These are phyloP conservation scores for Xerocomellus amylosporus DNA, from an alignment of 768 basidiomycete species.

Conservation along the genomic window DNA sequence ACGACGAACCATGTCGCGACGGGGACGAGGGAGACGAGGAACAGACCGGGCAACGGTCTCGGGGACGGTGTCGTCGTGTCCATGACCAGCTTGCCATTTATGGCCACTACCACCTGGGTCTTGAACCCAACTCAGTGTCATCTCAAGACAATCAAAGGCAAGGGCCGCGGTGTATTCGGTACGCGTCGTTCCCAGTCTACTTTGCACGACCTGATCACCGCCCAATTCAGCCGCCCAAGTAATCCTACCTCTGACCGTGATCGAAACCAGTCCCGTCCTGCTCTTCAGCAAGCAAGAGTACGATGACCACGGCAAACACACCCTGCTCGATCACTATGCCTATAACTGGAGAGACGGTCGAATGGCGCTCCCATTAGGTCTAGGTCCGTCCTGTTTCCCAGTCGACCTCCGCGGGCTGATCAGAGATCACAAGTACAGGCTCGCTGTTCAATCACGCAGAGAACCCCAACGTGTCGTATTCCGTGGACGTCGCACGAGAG, in stretches of 20 bases:
- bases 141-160: slow-evolving; percentile 43
- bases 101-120: slow-evolving; percentile 12
- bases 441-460: slow-evolving; percentile 81
- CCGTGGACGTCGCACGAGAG: slow-evolving; percentile 48
- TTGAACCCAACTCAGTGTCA: slow-evolving; percentile 50
- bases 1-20: slow-evolving; percentile 71
- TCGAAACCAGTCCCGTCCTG: slow-evolving; percentile 87
- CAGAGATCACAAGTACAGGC: slow-evolving; percentile 39
- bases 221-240: slow-evolving; percentile 16
- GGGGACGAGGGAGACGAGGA: slow-evolving; percentile 62
- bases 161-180: slow-evolving; percentile 70
- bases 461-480: slow-evolving; percentile 67
- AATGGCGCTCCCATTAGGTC: slow-evolving; percentile 76
- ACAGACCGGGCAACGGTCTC: slow-evolving; percentile 48
- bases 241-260: slow-evolving; percentile 53
- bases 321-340: slow-evolving; percentile 69
- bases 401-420: neutral
- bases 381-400: slow-evolving; percentile 47
- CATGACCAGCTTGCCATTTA: slow-evolving; percentile 12
- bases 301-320: slow-evolving; percentile 56
- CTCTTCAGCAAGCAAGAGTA: slow-evolving; percentile 73
- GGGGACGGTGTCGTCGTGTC: slow-evolving; percentile 27
- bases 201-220: slow-evolving; percentile 26
- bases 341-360: slow-evolving; percentile 72
- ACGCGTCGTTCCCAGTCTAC: slow-evolving; percentile 4